Evolutionary conservation across 2,329 filamentous ascomycete genomes (phyloP).

Genomic region (Talaromyces sp.): DNA sequence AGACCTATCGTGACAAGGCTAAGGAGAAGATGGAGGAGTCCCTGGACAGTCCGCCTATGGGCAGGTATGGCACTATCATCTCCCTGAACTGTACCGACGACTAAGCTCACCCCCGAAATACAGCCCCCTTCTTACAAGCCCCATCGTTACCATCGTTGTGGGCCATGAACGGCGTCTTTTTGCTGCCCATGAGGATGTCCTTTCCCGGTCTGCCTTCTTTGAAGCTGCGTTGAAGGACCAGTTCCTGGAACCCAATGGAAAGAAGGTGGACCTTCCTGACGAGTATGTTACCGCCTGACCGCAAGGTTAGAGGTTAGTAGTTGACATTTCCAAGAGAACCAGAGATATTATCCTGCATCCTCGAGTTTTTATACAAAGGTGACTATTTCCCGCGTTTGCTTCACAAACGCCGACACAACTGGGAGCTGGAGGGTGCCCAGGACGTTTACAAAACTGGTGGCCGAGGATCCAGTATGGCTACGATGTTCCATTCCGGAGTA

Average conservation of each 20-base stretch:
- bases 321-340: slow-evolving; percentile 63
- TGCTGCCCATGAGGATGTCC: slow-evolving; percentile 89
- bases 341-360: slow-evolving; percentile 85
- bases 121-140: slow-evolving; percentile 55
- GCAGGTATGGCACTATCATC: slow-evolving; percentile 35
- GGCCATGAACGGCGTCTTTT: slow-evolving; percentile 83
- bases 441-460: slow-evolving; percentile 52
- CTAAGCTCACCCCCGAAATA: neutral
- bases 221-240: slow-evolving; percentile 64
- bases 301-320: slow-evolving; percentile 21
- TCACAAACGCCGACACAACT: slow-evolving; percentile 79
- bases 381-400: slow-evolving; percentile 90
- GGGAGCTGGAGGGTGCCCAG: slow-evolving; percentile 74
- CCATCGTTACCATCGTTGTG: slow-evolving; percentile 82
- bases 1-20: slow-evolving; percentile 68
- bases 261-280: slow-evolving; percentile 71
- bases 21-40: slow-evolving; percentile 87
- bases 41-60: slow-evolving; percentile 57
- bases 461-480: slow-evolving; percentile 64
- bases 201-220: slow-evolving; percentile 81
- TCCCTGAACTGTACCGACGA: neutral
- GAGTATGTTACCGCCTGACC: slow-evolving; percentile 37
- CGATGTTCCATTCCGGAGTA: slow-evolving; percentile 69
- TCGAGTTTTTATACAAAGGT: slow-evolving; percentile 96
- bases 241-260: slow-evolving; percentile 64